A percentile compares a stretch with the other conserved stretches of the same genome.
Conservation (phyloP, 1,284 basidiomycete species). For the Hemileia vastatrix region DNA sequence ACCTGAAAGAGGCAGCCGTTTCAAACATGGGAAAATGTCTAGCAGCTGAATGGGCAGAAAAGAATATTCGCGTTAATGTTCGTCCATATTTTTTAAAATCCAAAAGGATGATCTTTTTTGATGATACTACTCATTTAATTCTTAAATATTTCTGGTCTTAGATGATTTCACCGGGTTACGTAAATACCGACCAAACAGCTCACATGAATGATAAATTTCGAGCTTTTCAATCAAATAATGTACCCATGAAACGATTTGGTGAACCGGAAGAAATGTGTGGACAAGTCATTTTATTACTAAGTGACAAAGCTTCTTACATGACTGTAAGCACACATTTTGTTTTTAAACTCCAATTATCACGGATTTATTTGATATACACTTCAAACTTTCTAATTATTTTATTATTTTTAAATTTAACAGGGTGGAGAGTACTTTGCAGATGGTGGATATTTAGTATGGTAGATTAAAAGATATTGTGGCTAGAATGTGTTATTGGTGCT, state of each 20-base stretch:
- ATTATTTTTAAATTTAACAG: too few species aligned
- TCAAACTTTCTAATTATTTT: too few species aligned
- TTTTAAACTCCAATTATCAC: background rate
- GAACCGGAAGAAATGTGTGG: conserved; percentile 43
- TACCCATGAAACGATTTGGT: conserved; percentile 42
- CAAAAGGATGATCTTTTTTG: conserved; percentile 29
- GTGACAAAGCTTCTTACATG: conserved; percentile 32
- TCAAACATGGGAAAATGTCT: conserved; percentile 45
- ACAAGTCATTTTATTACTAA: conserved; percentile 37
- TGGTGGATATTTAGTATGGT: conserved; percentile 20
- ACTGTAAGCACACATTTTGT: conserved; percentile 6
- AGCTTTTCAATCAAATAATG: conserved; percentile 40
- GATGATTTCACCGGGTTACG: conserved; percentile 25
- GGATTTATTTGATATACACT: background rate
- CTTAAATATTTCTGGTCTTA: background rate
- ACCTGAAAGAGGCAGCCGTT: conserved; percentile 32
- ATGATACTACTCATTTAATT: too few species aligned
- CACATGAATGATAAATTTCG: conserved; percentile 40
- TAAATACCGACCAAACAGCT: conserved; percentile 45
- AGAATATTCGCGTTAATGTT: conserved; percentile 43
- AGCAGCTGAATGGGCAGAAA: conserved; percentile 42
- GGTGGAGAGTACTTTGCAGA: conserved; percentile 19
- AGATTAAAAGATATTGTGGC: background rate
- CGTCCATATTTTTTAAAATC: conserved; percentile 25
- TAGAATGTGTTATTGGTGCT: too few species aligned